phyloP scores from a whole-genome alignment of 139 green algal species.

The Trebouxia sp. region DNA sequence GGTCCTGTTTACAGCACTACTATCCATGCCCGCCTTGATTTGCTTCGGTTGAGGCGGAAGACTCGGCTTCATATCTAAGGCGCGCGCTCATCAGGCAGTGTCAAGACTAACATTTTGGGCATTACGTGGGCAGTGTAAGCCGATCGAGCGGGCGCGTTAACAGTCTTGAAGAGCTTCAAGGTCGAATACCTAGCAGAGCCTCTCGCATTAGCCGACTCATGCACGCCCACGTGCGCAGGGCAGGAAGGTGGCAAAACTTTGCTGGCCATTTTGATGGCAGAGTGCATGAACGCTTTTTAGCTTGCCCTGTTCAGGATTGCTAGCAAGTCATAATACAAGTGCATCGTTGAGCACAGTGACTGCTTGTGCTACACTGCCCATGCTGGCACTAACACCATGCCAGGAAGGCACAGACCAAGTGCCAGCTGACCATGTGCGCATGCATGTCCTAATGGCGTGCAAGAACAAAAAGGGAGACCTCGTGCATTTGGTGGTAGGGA shows the following conservation, averaged over 20 bases:
- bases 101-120: background rate
- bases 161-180: background rate
- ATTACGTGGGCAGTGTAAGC: background rate
- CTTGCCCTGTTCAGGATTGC: too few relatives aligned
- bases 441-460: too few relatives aligned
- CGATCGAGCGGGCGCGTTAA: background rate
- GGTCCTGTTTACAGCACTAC: background rate
- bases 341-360: too few relatives aligned
- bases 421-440: too few relatives aligned
- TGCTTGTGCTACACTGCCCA: too few relatives aligned
- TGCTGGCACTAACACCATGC: too few relatives aligned
- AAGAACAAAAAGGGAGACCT: too few relatives aligned
- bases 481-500: too few relatives aligned
- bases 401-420: too few relatives aligned
- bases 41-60: constrained; percentile 9
- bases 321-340: too few relatives aligned
- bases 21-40: constrained; percentile 17
- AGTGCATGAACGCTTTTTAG: too few relatives aligned
- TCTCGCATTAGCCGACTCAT: constrained; percentile 14
- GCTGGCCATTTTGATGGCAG: too few relatives aligned
- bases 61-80: constrained; percentile 3
- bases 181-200: constrained; percentile 22
- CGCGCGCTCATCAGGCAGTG: background rate
- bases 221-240: background rate
- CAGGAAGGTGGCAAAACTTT: background rate